Base-by-base conservation (phyloP, 192 early-diverging fungal species). In the Gaertneriomyces sp. region DNA sequence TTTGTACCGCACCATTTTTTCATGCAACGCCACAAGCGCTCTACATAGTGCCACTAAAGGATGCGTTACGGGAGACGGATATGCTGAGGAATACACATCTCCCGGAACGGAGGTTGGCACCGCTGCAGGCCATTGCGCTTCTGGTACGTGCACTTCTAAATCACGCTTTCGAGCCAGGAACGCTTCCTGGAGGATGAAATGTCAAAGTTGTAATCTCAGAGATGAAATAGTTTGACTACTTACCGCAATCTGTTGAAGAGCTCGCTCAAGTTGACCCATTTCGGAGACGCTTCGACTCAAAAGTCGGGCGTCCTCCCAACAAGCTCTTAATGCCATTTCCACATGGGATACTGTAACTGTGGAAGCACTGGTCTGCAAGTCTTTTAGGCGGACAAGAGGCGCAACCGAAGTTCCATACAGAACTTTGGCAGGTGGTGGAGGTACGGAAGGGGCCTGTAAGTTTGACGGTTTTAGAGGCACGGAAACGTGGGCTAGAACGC, bases 1-100 rank as follows among this genome's bases (percentile, higher is more conserved):
- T n/a, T 59, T 60, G 50, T 68, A 68, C 4, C 45, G 53, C 6
- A 60, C 45, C 38, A 68, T n/a, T 33, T 60, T 53, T 42, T 38
- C 50, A 42, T n/a, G 40, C 33, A 68, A 50, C 47, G 57, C 43
- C 25, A 19, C n/a, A 25, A 60, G 46, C 1, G 47, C 45, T 60
- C 60, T 43, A 43, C 60, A 58, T 8, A 68, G 50, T 10, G 19
- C 52, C 4, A 17, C 60, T 17, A 68, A 38, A 38, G 44, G 20
- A 17, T 52, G 66, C 6, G 20, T 9, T n/a, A 68, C 42, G 4
- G 58, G 56, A 11, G 45, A 33, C 14, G 59, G 6, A 25, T 42
- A 11, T 5, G 43, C 42, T n/a, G 43, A 4, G 3, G 8, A 11
- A 12, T 17, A 38, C 60, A 20, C 45, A 16, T 25, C 17, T 45